These are phyloP conservation scores for Lanmaoa rubissima DNA, from an alignment of 768 basidiomycete species.

Conservation along the genomic window DNA sequence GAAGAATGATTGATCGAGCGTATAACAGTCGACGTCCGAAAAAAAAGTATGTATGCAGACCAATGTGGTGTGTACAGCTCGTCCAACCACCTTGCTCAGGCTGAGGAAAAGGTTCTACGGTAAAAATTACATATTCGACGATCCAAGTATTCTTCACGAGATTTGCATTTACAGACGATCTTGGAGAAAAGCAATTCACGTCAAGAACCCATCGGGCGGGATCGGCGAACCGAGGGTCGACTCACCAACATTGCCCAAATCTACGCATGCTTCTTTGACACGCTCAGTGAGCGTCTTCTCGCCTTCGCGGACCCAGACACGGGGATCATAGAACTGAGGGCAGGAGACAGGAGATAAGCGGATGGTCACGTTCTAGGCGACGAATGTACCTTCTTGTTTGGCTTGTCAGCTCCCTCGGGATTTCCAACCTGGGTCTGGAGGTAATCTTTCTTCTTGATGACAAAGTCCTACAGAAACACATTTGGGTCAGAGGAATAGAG, in stretches of 20 bases:
- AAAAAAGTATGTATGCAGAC: neutral
- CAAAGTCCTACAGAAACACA: constrained; percentile 62
- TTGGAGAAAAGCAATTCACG: neutral
- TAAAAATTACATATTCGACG: constrained; percentile 16
- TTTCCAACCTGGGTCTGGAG: constrained; percentile 91
- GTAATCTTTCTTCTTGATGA: constrained; percentile 84
- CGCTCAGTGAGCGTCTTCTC: constrained; percentile 88
- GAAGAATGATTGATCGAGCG: neutral
- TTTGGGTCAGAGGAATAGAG: neutral
- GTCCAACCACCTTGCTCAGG: neutral
- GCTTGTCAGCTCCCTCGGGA: constrained; percentile 95
- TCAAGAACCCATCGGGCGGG: neutral
- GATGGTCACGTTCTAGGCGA: neutral
- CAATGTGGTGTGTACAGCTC: constrained; percentile 3
- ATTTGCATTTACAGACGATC: constrained; percentile 24
- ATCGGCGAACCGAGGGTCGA: constrained; percentile 6
- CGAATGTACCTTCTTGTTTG: constrained; percentile 89
- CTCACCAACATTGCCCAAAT: constrained; percentile 73
- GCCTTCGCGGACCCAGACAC: constrained; percentile 98
- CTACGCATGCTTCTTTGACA: constrained; percentile 90
- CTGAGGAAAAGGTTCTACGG: constrained; percentile 11
- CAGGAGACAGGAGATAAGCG: neutral
- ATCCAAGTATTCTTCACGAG: neutral
- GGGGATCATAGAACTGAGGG: constrained; percentile 82
- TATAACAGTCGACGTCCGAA: neutral